These are phyloP conservation scores for Kodamaea jinghongensis DNA, from an alignment of 805 yeast species.

Conservation along the genomic window DNA sequence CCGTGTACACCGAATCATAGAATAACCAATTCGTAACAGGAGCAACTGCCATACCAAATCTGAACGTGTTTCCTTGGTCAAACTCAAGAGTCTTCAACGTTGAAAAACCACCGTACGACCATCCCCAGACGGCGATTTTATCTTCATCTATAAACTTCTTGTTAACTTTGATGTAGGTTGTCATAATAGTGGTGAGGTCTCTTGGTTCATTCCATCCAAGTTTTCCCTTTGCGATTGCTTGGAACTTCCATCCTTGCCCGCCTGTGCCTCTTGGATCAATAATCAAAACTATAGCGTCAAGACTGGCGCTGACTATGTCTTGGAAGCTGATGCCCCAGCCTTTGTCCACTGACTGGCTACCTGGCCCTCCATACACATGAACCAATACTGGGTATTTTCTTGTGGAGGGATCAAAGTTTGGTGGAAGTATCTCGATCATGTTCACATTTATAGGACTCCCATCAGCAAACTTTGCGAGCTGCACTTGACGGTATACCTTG, in stretches of 20 bases:
- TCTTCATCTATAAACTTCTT: conserved; percentile 51
- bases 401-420: conserved; percentile 43
- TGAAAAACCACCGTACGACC: conserved; percentile 97
- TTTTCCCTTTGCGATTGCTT: conserved; percentile 51
- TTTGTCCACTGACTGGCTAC: conserved; percentile 57
- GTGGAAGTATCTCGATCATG: conserved; percentile 63
- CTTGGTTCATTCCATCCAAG: conserved; percentile 78
- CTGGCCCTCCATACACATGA: conserved; percentile 79
- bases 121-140: conserved; percentile 89
- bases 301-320: conserved; percentile 53
- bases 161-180: conserved; percentile 46
- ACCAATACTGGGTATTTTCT: conserved; percentile 62
- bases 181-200: conserved; percentile 55
- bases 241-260: conserved; percentile 69
- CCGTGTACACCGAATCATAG: conserved; percentile 93
- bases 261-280: conserved; percentile 85
- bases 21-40: conserved; percentile 95
- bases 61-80: conserved; percentile 72
- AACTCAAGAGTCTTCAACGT: conserved; percentile 85
- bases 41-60: conserved; percentile 92
- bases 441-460: conserved; percentile 35
- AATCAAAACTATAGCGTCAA: conserved; percentile 60
- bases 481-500: conserved; percentile 35
- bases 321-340: conserved; percentile 52
- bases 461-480: conserved; percentile 31